A percentile compares a stretch with the other conserved stretches of the same genome.
Evolutionary conservation across 2,329 filamentous ascomycete genomes (phyloP).

Genomic region (Paracorniculantispora psalliotae): DNA sequence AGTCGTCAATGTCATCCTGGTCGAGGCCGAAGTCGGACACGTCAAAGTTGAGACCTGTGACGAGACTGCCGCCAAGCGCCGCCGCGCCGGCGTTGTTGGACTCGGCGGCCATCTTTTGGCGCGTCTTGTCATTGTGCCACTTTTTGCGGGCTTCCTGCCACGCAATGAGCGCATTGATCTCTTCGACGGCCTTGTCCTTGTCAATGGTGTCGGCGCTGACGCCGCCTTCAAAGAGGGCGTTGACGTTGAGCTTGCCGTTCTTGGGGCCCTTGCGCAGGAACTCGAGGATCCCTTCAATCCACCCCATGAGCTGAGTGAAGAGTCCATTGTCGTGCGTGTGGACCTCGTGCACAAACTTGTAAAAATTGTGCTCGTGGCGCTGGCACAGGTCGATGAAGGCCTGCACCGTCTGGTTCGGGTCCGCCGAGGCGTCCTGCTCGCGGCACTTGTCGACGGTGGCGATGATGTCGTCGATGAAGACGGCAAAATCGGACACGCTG

Average conservation of each 20-base stretch:
- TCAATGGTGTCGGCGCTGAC: constrained; percentile 64
- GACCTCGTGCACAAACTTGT: constrained; percentile 98
- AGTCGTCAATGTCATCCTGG: constrained; percentile 78
- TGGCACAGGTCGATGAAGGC: constrained; percentile 96
- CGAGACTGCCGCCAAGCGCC: constrained; percentile 42
- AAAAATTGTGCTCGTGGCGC: constrained; percentile 93
- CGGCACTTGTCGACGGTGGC: constrained; percentile 62
- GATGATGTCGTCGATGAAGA: constrained; percentile 91
- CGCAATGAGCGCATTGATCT: constrained; percentile 80
- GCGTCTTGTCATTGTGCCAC: constrained; percentile 96
- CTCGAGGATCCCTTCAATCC: constrained; percentile 92
- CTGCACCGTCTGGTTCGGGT: constrained; percentile 97
- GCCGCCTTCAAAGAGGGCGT: constrained; percentile 82
- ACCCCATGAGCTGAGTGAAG: constrained; percentile 93
- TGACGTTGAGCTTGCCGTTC: constrained; percentile 87
- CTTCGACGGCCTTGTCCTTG: constrained; percentile 64
- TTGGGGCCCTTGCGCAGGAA: constrained; percentile 84
- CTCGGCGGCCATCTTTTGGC: constrained; percentile 97
- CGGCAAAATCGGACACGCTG: constrained; percentile 92
- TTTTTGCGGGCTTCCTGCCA: constrained; percentile 97
- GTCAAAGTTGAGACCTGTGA: constrained; percentile 59
- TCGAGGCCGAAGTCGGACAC: constrained; percentile 87
- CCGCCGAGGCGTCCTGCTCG: constrained; percentile 78
- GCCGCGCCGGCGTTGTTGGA: constrained; percentile 22
- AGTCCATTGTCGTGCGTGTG: constrained; percentile 95